These are phyloP conservation scores for Epichloe sylvatica DNA, from an alignment of 2,329 filamentous ascomycete genomes.

Conservation along the genomic window DNA sequence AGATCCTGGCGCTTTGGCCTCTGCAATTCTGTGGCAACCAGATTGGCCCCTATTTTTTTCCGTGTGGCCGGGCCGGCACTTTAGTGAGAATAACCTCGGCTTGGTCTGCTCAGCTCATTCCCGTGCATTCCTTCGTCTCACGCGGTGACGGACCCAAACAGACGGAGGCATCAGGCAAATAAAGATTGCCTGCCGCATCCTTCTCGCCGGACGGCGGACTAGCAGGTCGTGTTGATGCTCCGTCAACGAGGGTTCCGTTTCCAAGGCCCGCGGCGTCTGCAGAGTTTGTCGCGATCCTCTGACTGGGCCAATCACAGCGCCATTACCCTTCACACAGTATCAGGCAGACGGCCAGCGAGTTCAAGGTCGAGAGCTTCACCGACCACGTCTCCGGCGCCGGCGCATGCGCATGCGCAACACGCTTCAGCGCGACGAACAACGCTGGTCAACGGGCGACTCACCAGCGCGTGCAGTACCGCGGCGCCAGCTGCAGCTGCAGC, in stretches of 20 bases:
- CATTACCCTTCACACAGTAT: neutral
- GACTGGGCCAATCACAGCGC: slow-evolving; percentile 7
- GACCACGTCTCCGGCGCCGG: neutral
- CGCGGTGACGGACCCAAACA: too few species aligned
- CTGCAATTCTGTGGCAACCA: neutral
- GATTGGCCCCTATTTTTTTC: neutral
- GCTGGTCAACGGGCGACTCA: neutral
- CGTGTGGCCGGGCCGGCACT: neutral
- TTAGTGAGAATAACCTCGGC: slow-evolving; percentile 1
- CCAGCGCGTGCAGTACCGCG: neutral
- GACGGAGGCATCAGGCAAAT: neutral
- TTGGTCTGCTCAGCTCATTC: neutral
- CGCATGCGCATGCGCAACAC: too few species aligned
- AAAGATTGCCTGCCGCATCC: neutral
- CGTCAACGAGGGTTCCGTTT: neutral
- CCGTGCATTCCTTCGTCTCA: neutral
- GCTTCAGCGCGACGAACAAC: neutral
- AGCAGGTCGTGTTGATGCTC: slow-evolving; percentile 3
- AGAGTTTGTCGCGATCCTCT: slow-evolving; percentile 1
- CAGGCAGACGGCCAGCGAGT: neutral
- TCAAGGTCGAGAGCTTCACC: neutral
- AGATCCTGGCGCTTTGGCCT: neutral
- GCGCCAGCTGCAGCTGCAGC: neutral
- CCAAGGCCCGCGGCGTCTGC: slow-evolving; percentile 7
- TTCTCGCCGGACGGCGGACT: neutral